These are phyloP conservation scores for Hymenoscyphus linearis DNA, from an alignment of 2,329 filamentous ascomycete genomes.

Conservation along the genomic window DNA sequence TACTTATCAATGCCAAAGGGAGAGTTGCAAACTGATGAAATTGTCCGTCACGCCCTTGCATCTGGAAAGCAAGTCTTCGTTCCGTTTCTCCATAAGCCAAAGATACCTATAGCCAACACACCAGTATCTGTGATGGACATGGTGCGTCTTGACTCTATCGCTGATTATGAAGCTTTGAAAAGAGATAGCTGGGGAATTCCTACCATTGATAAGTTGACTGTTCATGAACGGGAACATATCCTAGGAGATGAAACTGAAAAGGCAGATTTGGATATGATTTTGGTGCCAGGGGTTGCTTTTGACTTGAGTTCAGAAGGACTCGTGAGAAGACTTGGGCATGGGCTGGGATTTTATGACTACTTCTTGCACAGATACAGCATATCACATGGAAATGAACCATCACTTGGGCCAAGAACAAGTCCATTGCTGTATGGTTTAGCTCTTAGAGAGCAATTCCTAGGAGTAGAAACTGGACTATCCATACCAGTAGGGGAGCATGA, in stretches of 20 bases:
- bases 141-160: constrained; percentile 67
- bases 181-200: constrained; percentile 92
- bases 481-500: constrained; percentile 75
- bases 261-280: constrained; percentile 70
- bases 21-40: constrained; percentile 77
- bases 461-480: constrained; percentile 48
- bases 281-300: constrained; percentile 92
- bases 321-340: constrained; percentile 80
- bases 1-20: constrained; percentile 89
- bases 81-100: constrained; percentile 72
- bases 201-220: constrained; percentile 63
- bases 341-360: constrained; percentile 94
- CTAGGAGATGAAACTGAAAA: constrained; percentile 51
- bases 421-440: constrained; percentile 68
- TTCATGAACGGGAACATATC: constrained; percentile 64
- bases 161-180: constrained; percentile 72
- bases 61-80: constrained; percentile 83
- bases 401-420: constrained; percentile 55
- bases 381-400: constrained; percentile 29
- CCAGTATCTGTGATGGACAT: constrained; percentile 86
- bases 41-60: constrained; percentile 74
- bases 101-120: constrained; percentile 30
- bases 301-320: constrained; percentile 51
- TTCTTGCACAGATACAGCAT: constrained; percentile 70
- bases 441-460: constrained; percentile 78